phyloP scores from a whole-genome alignment of 345 rosid genomes.

The Murraya koenigii region DNA sequence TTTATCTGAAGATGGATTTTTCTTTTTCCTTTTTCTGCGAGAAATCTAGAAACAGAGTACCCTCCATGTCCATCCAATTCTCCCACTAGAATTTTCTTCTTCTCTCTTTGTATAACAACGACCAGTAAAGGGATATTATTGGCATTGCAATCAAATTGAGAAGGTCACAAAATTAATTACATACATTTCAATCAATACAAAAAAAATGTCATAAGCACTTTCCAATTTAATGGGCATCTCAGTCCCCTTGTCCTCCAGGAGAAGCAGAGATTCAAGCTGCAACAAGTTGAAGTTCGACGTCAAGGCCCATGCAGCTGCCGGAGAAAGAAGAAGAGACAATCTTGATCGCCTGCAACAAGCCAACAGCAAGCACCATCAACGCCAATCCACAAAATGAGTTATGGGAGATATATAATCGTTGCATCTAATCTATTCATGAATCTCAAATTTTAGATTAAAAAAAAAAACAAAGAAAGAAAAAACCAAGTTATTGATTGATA shows the following conservation, averaged over 20 bases:
- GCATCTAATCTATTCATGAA: not conserved
- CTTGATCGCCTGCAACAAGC: conserved; percentile 48
- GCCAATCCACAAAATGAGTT: conserved; percentile 36
- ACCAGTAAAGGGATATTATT: not conserved
- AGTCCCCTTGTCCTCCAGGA: conserved; percentile 14
- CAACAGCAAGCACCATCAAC: conserved; percentile 12
- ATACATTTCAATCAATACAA: not conserved
- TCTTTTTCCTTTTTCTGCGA: conserved; percentile 9
- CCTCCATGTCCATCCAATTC: not conserved
- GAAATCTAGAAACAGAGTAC: conserved; percentile 26
- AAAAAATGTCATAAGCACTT: conserved; percentile 33
- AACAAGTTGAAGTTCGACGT: not conserved
- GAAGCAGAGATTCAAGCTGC: not conserved
- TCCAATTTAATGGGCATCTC: conserved; percentile 24
- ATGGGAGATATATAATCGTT: not conserved
- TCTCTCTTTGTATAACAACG: conserved; percentile 14
- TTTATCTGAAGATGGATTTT: conserved; percentile 8
- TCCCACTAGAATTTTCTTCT: conserved; percentile 28
- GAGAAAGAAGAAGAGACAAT: conserved; percentile 31
- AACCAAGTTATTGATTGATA: not conserved
- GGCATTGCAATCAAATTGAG: too few species aligned
- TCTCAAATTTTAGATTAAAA: not conserved
- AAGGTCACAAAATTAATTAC: too few species aligned
- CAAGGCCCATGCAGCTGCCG: conserved; percentile 28
- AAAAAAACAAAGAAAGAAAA: not conserved